Evolutionary conservation across 495 filamentous ascomycete species (phyloP).

Genomic region (Sporormia fimetaria): DNA sequence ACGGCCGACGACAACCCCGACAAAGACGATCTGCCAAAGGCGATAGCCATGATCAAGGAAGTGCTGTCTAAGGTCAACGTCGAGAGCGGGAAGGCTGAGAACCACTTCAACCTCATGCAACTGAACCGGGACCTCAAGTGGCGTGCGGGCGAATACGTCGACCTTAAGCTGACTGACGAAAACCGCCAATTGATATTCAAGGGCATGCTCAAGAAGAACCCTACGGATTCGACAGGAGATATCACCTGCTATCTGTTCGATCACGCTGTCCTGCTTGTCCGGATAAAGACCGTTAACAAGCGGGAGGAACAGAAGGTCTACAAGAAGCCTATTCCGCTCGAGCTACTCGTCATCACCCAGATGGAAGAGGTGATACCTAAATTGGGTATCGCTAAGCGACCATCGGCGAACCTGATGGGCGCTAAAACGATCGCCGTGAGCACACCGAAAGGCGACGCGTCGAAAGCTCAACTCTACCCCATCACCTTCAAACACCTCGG

Average conservation of each 20-base stretch:
- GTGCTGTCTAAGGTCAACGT: conserved; percentile 80
- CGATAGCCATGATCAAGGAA: conserved; percentile 72
- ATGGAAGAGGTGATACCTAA: conserved; percentile 91
- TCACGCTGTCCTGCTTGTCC: conserved; percentile 79
- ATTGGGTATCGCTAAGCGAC: conserved; percentile 67
- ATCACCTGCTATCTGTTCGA: conserved; percentile 93
- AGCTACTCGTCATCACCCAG: conserved; percentile 84
- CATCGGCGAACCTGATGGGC: conserved; percentile 76
- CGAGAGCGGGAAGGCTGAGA: conserved; percentile 94
- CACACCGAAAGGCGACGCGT: conserved; percentile 33
- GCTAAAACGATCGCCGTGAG: conserved; percentile 35
- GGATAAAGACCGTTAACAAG: conserved; percentile 84
- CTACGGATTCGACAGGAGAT: conserved; percentile 67
- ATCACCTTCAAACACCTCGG: conserved; percentile 98
- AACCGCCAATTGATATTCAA: conserved; percentile 87
- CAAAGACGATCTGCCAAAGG: conserved; percentile 80
- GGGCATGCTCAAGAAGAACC: conserved; percentile 80
- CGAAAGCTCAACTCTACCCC: conserved; percentile 67
- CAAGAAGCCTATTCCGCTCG: conserved; percentile 86
- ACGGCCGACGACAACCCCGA: conserved; percentile 80
- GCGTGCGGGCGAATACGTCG: conserved; percentile 73
- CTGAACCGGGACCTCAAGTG: conserved; percentile 85
- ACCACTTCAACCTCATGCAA: conserved; percentile 89
- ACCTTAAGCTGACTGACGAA: conserved; percentile 89
- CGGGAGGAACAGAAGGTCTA: conserved; percentile 90